These are phyloP conservation scores for Irineochytrium annulatum DNA, from an alignment of 192 early-diverging fungal genomes.

Conservation along the genomic window DNA sequence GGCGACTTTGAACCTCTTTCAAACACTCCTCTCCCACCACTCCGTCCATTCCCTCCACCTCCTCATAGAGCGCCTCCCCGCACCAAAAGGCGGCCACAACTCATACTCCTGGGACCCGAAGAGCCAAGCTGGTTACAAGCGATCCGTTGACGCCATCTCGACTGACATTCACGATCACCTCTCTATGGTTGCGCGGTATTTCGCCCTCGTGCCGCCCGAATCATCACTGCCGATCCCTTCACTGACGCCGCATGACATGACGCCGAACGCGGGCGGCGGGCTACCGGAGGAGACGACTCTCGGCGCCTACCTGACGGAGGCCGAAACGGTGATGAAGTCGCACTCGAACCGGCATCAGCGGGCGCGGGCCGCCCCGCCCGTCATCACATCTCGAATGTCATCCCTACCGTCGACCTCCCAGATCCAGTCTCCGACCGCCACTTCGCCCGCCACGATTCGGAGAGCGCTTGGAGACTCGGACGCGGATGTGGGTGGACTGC, in stretches of 20 bases:
- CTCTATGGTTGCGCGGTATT: constrained; percentile 29
- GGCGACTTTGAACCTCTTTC: constrained; percentile 75
- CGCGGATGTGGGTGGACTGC: constrained; percentile 1
- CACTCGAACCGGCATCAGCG: background rate
- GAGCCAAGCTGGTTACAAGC: constrained; percentile 4
- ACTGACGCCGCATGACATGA: too few species aligned
- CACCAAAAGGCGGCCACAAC: constrained; percentile 1
- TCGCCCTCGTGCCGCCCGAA: constrained; percentile 38
- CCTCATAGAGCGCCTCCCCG: constrained; percentile 57
- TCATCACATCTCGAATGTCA: background rate
- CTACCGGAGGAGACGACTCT: constrained; percentile 8
- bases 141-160: constrained; percentile 3
- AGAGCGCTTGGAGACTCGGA: background rate
- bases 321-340: constrained; percentile 18
- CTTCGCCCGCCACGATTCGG: background rate
- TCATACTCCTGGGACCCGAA: constrained; percentile 2
- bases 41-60: constrained; percentile 72
- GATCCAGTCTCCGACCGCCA: too few species aligned
- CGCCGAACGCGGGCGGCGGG: background rate
- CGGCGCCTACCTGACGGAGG: constrained; percentile 53
- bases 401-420: background rate
- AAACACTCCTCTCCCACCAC: constrained; percentile 69
- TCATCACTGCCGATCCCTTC: too few species aligned
- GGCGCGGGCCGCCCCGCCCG: background rate
- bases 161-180: constrained; percentile 31